Evolutionary conservation across 23 red algal genomes (phyloP).

Genomic region (Gracilaria domingensis): DNA sequence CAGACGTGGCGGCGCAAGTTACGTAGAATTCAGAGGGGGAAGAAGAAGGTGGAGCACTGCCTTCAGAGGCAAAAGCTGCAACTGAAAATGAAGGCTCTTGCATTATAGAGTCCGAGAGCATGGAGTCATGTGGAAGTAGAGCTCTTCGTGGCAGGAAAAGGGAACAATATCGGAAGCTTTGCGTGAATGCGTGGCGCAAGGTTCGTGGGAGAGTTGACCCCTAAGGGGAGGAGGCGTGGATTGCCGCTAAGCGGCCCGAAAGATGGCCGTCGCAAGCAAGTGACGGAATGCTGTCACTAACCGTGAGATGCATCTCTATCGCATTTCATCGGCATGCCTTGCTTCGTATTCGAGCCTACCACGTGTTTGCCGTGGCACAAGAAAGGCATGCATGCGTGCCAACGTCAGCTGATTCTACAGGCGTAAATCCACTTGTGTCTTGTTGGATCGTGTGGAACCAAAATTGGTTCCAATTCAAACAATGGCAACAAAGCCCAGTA

Average conservation of each 20-base stretch:
- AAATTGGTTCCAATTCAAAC: no score
- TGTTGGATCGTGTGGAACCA: no score
- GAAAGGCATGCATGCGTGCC: no score
- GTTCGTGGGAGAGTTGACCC: no score
- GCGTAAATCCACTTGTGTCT: no score
- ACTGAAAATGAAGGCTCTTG: conserved; percentile 69
- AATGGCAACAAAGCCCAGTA: no score
- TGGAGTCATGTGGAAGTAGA: background rate
- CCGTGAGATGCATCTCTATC: background rate
- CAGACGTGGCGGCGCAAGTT: conserved; percentile 54
- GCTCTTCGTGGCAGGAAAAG: background rate
- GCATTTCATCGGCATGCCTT: background rate
- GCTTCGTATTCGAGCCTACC: background rate
- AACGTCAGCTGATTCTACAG: no score
- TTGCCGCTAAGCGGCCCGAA: conserved; percentile 1
- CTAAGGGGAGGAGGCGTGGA: background rate
- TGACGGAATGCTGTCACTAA: background rate
- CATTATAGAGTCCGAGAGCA: conserved; percentile 1
- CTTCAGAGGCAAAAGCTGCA: conserved; percentile 42
- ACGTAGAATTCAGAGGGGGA: background rate
- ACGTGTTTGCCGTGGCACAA: background rate
- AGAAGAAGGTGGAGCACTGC: conserved; percentile 1
- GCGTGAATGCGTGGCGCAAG: background rate
- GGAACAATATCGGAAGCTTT: background rate
- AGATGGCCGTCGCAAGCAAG: conserved; percentile 11